Evolutionary conservation across 2,329 filamentous ascomycete genomes (phyloP).

Genomic region (Sporothrix protearum): DNA sequence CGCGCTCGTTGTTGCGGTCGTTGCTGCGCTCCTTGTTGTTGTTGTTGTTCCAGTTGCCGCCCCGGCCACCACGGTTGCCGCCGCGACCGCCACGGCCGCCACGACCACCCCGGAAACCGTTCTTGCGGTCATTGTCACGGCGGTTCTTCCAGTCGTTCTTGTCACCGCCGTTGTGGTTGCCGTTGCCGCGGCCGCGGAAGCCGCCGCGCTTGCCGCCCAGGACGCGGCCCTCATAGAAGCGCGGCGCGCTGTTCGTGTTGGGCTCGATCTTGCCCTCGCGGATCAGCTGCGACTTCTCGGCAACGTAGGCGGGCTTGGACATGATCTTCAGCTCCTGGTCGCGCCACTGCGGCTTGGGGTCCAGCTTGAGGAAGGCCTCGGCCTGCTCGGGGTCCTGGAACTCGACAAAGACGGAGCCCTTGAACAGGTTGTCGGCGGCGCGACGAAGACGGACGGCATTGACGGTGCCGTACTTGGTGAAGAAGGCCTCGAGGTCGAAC

Average conservation of each 20-base stretch:
- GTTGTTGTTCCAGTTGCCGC: conserved; percentile 38
- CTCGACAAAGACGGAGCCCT: conserved; percentile 94
- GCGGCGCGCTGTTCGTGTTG: conserved; percentile 42
- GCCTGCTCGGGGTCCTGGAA: conserved; percentile 76
- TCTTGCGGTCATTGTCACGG: conserved; percentile 59
- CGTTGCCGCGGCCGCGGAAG: conserved; percentile 38
- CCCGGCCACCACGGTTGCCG: conserved; percentile 33
- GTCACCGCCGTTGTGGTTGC: conserved; percentile 39
- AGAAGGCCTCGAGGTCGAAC: conserved; percentile 92
- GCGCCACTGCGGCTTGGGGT: conserved; percentile 81
- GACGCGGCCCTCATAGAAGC: conserved; percentile 48
- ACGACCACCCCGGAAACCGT: conserved; percentile 51
- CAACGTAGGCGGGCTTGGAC: conserved; percentile 82
- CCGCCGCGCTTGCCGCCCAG: conserved; percentile 41
- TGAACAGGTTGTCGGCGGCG: conserved; percentile 69
- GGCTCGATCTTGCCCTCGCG: conserved; percentile 65
- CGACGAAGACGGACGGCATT: conserved; percentile 86
- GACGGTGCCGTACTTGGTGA: conserved; percentile 68
- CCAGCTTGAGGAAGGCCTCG: conserved; percentile 73
- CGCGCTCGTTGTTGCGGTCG: conserved; percentile 35
- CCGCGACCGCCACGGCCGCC: conserved; percentile 40
- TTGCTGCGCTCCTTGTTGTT: conserved; percentile 32
- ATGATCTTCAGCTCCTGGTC: conserved; percentile 75
- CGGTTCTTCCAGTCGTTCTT: conserved; percentile 62
- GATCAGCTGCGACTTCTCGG: conserved; percentile 71